Percentiles rank a stretch among this genome's conserved stretches.
Conservation (phyloP, 139 green algal species). For the Pseudopediastrum boryanum region DNA sequence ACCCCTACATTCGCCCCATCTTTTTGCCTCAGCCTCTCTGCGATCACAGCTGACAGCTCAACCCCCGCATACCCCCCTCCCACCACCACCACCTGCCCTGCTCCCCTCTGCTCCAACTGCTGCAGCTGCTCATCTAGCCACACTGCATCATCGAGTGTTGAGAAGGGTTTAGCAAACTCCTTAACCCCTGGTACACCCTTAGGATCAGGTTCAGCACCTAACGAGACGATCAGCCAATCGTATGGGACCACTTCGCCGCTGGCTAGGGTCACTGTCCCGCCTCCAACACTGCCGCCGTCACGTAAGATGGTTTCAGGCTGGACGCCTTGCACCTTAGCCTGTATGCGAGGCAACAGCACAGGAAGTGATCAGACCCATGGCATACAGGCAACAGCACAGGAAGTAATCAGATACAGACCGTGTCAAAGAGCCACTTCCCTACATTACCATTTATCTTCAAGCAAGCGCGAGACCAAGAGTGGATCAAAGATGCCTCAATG, state of each 20-base stretch:
- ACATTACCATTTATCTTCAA: too few species aligned
- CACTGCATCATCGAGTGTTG: constrained; percentile 72
- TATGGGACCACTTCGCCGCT: constrained; percentile 73
- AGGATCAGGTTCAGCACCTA: constrained; percentile 65
- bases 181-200: constrained; percentile 79
- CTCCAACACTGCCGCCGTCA: constrained; percentile 41
- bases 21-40: constrained; percentile 62
- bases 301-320: background rate
- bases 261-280: constrained; percentile 63
- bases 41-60: constrained; percentile 84
- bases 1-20: too few species aligned
- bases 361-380: too few species aligned
- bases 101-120: constrained; percentile 41
- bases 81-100: constrained; percentile 72
- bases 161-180: constrained; percentile 85
- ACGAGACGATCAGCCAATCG: constrained; percentile 89
- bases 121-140: constrained; percentile 37
- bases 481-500: too few species aligned
- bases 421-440: too few species aligned
- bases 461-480: too few species aligned
- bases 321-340: constrained; percentile 23
- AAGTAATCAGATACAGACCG: too few species aligned
- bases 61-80: constrained; percentile 90
- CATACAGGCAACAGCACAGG: too few species aligned
- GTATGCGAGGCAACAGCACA: background rate